Base-by-base conservation (phyloP, 345 rosid genomes). In the Euphorbia tirucalli region DNA sequence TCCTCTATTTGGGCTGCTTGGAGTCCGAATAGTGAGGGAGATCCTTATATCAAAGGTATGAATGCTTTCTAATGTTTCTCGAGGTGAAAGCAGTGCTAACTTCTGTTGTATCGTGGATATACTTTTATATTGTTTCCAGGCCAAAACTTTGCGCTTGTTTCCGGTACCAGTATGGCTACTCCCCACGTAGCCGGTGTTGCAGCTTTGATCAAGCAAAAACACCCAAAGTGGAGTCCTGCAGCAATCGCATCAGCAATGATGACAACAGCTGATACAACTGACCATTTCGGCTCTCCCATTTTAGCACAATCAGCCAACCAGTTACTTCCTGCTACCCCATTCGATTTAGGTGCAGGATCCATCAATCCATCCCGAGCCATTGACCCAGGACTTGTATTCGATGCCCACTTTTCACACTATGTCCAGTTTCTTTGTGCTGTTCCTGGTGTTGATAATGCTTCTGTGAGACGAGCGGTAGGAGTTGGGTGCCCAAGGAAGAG, bases 1-100 rank as follows among this genome's bases (percentile, higher is more conserved):
- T 77, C 87, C 68, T 82, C 82, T 10, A 84, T 84, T 71, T 84
- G 85, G 87, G 87, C 82, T 54, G 85, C 87, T 1, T 82, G 87
- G 87, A 82, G 85, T 69, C 82, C 82, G 35, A 62, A 32, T 35
- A 77, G 85, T 43, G 81, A 79, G 58, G 85, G 85, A 77, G 85
- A 82, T 74, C 79, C 69, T 73, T 65, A 52, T 66, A 70, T 79
- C 72, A 77, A 75, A 68, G 87, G 85, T 82, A 76, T 43, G 32
- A n/a, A 61, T 31, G 13, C 28, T 32, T 46, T 55, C 16, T 46
- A 18, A n/a, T 27, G 11, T 39, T 31, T 61, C 50, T 46, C 41
- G 22, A 57, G 41, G 56, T 41, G 62, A n/a, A n/a, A n/a, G n/a
- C n/a, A n/a, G n/a, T n/a, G n/a, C n/a, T 27, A 65, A 25, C 11